phyloP scores from a whole-genome alignment of 2,329 filamentous ascomycete genomes.

The Neonectria neomacrospora region DNA sequence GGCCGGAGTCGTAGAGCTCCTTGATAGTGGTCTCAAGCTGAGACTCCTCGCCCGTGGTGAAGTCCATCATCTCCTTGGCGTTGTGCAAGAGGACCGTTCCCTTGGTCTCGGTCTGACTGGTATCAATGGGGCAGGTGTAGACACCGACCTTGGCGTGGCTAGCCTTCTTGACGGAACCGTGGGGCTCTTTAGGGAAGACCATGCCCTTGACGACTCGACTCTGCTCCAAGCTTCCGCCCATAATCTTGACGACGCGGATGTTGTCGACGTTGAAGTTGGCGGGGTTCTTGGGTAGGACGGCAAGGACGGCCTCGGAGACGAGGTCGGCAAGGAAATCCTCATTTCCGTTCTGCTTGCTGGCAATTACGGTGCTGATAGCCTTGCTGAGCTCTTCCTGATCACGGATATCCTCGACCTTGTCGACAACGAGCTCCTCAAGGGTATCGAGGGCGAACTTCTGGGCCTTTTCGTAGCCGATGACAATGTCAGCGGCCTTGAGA shows the following conservation, averaged over 20 bases:
- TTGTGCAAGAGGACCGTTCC: slow-evolving; percentile 97
- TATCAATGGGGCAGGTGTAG: slow-evolving; percentile 95
- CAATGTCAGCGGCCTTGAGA: slow-evolving; percentile 97
- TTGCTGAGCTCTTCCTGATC: slow-evolving; percentile 89
- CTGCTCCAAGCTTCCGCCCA: slow-evolving; percentile 95
- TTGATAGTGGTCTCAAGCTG: slow-evolving; percentile 94
- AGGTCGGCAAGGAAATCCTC: slow-evolving; percentile 89
- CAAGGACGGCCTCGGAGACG: slow-evolving; percentile 85
- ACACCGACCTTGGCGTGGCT: slow-evolving; percentile 95
- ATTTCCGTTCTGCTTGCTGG: slow-evolving; percentile 94
- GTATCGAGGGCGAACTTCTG: slow-evolving; percentile 87
- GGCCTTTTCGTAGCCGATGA: slow-evolving; percentile 94
- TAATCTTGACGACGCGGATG: slow-evolving; percentile 98
- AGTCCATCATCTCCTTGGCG: slow-evolving; percentile 98
- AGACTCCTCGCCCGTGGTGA: slow-evolving; percentile 94
- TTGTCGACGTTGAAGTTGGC: slow-evolving; percentile 99
- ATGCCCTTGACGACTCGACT: slow-evolving; percentile 96
- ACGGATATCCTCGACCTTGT: slow-evolving; percentile 87
- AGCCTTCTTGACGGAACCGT: slow-evolving; percentile 91
- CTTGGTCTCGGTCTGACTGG: slow-evolving; percentile 97
- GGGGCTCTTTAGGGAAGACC: slow-evolving; percentile 97
- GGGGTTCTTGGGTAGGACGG: slow-evolving; percentile 95
- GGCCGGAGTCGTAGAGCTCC: slow-evolving; percentile 92
- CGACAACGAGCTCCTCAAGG: slow-evolving; percentile 88
- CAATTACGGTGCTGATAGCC: slow-evolving; percentile 93